Conservation (phyloP, 2,329 filamentous ascomycete genomes). For the Trichophyton mentagrophytes region DNA sequence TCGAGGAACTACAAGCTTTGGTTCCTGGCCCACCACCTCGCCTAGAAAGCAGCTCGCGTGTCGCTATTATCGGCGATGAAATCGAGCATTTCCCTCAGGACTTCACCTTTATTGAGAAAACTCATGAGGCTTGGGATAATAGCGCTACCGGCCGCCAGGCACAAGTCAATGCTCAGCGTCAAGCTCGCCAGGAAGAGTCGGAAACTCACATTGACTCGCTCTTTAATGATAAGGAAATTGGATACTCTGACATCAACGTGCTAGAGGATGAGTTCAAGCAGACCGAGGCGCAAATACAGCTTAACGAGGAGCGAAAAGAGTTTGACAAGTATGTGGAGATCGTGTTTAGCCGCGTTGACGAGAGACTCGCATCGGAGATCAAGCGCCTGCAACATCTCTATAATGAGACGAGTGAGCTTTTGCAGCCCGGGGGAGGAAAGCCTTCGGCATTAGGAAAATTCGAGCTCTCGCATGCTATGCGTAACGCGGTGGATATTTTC, state of each 20-base stretch:
- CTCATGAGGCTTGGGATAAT: slow-evolving; percentile 35
- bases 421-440: slow-evolving; percentile 27
- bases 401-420: slow-evolving; percentile 29
- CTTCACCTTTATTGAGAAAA: slow-evolving; percentile 33
- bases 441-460: slow-evolving; percentile 20
- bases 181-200: slow-evolving; percentile 39
- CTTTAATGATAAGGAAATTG: slow-evolving; percentile 45
- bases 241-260: slow-evolving; percentile 44
- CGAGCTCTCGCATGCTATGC: slow-evolving; percentile 33
- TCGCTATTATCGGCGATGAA: slow-evolving; percentile 22
- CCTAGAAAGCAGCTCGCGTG: slow-evolving; percentile 24
- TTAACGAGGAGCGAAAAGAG: slow-evolving; percentile 42
- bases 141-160: slow-evolving; percentile 32
- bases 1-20: slow-evolving; percentile 27
- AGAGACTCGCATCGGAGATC: slow-evolving; percentile 39
- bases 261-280: slow-evolving; percentile 45
- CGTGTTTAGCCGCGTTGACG: slow-evolving; percentile 41
- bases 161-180: slow-evolving; percentile 37
- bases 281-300: slow-evolving; percentile 38
- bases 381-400: slow-evolving; percentile 37
- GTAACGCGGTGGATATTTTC: slow-evolving; percentile 35
- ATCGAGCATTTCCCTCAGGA: slow-evolving; percentile 29
- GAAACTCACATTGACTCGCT: slow-evolving; percentile 42
- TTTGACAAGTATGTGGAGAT: slow-evolving; percentile 38
- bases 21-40: slow-evolving; percentile 24